phyloP scores from a whole-genome alignment of 1,139 yeast species.

The Yamadazyma trypodendri region DNA sequence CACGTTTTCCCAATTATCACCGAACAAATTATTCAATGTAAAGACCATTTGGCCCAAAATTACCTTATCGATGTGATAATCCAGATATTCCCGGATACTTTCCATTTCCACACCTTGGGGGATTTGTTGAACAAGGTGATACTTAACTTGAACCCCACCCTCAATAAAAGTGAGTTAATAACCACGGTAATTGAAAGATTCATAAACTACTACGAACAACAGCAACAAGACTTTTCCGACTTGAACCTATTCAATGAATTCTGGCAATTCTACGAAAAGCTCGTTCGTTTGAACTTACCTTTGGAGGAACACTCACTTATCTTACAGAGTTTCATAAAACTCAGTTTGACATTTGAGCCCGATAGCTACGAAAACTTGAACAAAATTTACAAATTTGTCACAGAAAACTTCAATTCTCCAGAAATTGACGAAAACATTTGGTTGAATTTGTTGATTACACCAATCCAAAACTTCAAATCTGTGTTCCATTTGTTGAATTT shows the following conservation, averaged over 20 bases:
- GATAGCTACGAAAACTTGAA: constrained; percentile 60
- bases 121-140: constrained; percentile 65
- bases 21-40: constrained; percentile 90
- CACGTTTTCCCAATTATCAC: constrained; percentile 75
- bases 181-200: constrained; percentile 72
- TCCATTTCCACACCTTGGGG: constrained; percentile 75
- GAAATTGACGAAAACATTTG: constrained; percentile 40
- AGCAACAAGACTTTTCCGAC: constrained; percentile 1
- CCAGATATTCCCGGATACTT: constrained; percentile 93
- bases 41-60: constrained; percentile 89
- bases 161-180: constrained; percentile 65
- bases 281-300: constrained; percentile 57
- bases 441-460: constrained; percentile 55
- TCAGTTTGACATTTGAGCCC: constrained; percentile 70
- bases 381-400: constrained; percentile 57
- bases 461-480: constrained; percentile 46
- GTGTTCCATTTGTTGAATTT: constrained; percentile 33
- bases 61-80: constrained; percentile 85
- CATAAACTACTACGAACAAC: constrained; percentile 43
- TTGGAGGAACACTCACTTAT: constrained; percentile 64
- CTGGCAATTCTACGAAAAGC: constrained; percentile 60
- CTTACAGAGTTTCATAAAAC: constrained; percentile 60
- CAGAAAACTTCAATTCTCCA: constrained; percentile 36
- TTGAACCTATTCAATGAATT: constrained; percentile 38
- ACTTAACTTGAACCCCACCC: constrained; percentile 62